phyloP scores from a whole-genome alignment of 1,284 basidiomycete species.

The Ganoderma leucocontextum region DNA sequence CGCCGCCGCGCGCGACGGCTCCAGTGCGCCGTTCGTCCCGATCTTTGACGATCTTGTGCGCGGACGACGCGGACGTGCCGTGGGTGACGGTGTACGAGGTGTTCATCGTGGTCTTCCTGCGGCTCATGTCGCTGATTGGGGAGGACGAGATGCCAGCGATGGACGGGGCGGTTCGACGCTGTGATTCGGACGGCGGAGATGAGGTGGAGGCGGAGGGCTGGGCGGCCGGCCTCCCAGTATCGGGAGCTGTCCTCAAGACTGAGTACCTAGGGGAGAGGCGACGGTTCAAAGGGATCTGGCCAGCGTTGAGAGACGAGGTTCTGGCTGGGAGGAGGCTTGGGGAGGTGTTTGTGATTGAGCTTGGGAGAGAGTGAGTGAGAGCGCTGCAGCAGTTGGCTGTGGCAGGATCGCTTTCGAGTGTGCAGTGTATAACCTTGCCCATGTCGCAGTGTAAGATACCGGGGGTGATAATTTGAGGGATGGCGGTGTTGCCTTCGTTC shows the following conservation, averaged over 20 bases:
- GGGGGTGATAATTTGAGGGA: too few relatives aligned
- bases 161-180: slow-evolving; percentile 1
- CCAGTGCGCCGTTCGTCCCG: too few relatives aligned
- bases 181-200: neutral
- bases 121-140: slow-evolving; percentile 17
- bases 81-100: slow-evolving; percentile 27
- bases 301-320: slow-evolving; percentile 12
- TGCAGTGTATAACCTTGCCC: neutral
- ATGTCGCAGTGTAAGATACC: too few relatives aligned
- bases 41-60: too few relatives aligned
- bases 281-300: slow-evolving; percentile 17
- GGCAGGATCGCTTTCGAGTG: neutral
- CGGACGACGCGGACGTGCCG: neutral
- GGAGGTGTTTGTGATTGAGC: slow-evolving; percentile 24
- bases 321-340: slow-evolving; percentile 19
- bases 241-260: slow-evolving; percentile 17
- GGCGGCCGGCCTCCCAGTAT: slow-evolving; percentile 1
- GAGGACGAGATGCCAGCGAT: slow-evolving; percentile 8
- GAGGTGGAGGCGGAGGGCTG: neutral
- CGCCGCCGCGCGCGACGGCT: neutral
- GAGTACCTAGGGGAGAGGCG: slow-evolving; percentile 20
- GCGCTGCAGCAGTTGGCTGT: neutral
- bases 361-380: neutral
- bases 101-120: slow-evolving; percentile 19
- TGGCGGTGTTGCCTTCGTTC: too few relatives aligned